These are phyloP conservation scores for Coccinonectria pachysandricola DNA, from an alignment of 2,329 filamentous ascomycete genomes.

Conservation along the genomic window DNA sequence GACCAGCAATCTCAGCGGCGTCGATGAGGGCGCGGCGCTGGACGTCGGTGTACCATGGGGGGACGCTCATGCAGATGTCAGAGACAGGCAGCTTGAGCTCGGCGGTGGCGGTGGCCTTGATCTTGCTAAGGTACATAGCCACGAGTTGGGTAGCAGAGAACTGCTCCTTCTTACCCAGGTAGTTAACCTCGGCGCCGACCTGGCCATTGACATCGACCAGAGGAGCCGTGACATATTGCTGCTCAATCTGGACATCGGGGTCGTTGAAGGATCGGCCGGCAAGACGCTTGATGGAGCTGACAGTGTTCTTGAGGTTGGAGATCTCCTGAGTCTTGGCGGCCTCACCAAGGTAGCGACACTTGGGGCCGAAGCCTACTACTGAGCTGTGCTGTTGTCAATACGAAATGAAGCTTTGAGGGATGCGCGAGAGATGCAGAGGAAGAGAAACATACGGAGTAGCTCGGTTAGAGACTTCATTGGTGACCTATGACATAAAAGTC, in stretches of 20 bases:
- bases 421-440: conserved; percentile 4
- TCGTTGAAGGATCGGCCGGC: conserved; percentile 79
- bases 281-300: conserved; percentile 84
- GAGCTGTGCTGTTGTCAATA: conserved; percentile 45
- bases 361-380: conserved; percentile 89
- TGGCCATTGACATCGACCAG: conserved; percentile 88
- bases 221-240: conserved; percentile 76
- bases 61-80: conserved; percentile 88
- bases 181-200: conserved; percentile 87
- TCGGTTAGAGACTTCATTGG: conserved; percentile 98
- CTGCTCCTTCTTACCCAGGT: conserved; percentile 87
- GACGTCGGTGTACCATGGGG: conserved; percentile 92
- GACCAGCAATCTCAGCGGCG: conserved; percentile 82
- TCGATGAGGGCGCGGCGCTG: conserved; percentile 86
- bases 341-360: conserved; percentile 89
- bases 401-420: conserved; percentile 2
- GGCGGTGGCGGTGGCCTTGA: conserved; percentile 74
- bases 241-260: conserved; percentile 87
- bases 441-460: conserved; percentile 74
- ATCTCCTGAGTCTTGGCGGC: conserved; percentile 97
- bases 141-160: conserved; percentile 92
- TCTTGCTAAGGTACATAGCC: conserved; percentile 92
- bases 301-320: conserved; percentile 98
- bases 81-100: conserved; percentile 88
- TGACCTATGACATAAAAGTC: conserved; percentile 51